Conservation (phyloP, 495 filamentous ascomycete species). For the Penicillium paradoxum region DNA sequence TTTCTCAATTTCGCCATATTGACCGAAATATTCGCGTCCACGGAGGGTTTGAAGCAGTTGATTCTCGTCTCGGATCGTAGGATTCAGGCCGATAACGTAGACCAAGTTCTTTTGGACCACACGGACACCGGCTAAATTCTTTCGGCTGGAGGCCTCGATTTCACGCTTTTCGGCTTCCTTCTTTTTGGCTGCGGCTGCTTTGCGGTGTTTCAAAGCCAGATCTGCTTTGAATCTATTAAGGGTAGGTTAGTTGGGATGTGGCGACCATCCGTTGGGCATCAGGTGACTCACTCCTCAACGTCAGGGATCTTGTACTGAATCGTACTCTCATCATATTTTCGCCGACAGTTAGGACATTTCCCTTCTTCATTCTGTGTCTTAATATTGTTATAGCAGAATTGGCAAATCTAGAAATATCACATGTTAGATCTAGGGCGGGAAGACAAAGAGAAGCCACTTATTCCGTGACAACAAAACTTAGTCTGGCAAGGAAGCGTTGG, state of each 20-base stretch:
- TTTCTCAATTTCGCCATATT: slow-evolving; percentile 97
- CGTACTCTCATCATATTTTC: slow-evolving; percentile 91
- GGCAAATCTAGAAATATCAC: slow-evolving; percentile 68
- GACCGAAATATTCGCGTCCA: slow-evolving; percentile 88
- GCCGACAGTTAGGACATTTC: slow-evolving; percentile 90
- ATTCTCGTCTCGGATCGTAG: slow-evolving; percentile 84
- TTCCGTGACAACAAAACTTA: neutral
- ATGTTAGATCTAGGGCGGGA: neutral
- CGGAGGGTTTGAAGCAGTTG: slow-evolving; percentile 77
- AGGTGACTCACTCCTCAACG: slow-evolving; percentile 71
- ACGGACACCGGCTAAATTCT: slow-evolving; percentile 88
- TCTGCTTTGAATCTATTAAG: slow-evolving; percentile 69
- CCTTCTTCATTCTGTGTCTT: slow-evolving; percentile 87
- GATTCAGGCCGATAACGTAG: slow-evolving; percentile 92
- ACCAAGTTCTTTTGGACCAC: slow-evolving; percentile 98
- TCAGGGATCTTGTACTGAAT: slow-evolving; percentile 94
- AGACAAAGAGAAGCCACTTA: neutral
- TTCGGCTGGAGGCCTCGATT: slow-evolving; percentile 88
- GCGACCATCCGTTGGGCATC: neutral
- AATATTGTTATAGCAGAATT: slow-evolving; percentile 99
- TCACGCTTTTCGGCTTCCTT: slow-evolving; percentile 95
- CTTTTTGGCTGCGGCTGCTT: slow-evolving; percentile 83
- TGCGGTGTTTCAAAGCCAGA: slow-evolving; percentile 82
- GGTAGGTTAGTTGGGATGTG: slow-evolving; percentile 2
- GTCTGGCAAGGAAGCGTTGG: neutral